A percentile compares a stretch with the other conserved stretches of the same genome.
These are phyloP conservation scores for Fraxinus velutina DNA, from an alignment of 305 asterid species.

Conservation along the genomic window DNA sequence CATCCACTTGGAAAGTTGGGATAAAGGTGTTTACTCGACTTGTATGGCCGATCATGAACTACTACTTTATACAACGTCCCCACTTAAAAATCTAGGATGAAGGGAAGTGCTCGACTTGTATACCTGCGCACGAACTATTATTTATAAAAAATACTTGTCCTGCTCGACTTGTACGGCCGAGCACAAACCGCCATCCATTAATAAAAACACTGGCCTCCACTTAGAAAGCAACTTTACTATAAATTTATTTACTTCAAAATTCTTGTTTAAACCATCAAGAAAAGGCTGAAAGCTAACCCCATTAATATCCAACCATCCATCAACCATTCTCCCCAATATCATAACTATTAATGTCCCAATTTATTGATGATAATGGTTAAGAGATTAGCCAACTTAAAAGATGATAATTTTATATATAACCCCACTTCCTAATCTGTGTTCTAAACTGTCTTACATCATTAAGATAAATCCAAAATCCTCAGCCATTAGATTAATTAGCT, in stretches of 20 bases:
- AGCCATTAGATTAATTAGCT: background rate
- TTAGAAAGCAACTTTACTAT: background rate
- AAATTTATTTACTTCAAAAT: background rate
- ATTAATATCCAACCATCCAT: constrained; percentile 32
- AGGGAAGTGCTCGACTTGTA: background rate
- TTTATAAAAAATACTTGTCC: background rate
- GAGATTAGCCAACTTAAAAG: background rate
- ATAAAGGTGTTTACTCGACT: background rate
- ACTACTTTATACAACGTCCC: background rate
- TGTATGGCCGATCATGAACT: background rate
- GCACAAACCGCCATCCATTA: background rate
- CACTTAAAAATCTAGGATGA: background rate
- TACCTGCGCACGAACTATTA: background rate
- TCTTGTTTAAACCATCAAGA: background rate
- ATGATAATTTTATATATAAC: constrained; percentile 9
- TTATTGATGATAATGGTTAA: background rate
- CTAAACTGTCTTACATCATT: constrained; percentile 12
- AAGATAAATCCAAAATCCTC: background rate
- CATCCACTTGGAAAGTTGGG: background rate
- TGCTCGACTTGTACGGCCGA: background rate
- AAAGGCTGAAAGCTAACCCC: constrained; percentile 37
- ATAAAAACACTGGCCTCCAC: background rate
- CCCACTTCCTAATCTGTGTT: constrained; percentile 26
- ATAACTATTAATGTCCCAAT: background rate
- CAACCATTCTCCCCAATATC: constrained; percentile 26